These are phyloP conservation scores for Lachnellula suecica DNA, from an alignment of 2,329 filamentous ascomycete genomes.

Conservation along the genomic window DNA sequence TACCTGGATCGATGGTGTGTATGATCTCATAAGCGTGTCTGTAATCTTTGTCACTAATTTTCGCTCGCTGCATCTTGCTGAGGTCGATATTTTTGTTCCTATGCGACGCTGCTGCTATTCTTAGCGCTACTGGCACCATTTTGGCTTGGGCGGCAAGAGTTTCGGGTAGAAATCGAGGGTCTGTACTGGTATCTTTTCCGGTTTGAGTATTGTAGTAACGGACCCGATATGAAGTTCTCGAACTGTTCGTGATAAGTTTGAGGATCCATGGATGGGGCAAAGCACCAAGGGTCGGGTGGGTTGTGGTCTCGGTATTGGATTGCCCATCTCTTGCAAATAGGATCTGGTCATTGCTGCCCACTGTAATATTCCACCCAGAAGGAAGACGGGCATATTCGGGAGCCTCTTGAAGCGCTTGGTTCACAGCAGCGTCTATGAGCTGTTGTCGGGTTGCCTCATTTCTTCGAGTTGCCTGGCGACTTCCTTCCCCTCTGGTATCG, in stretches of 20 bases:
- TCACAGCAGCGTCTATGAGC: too few species aligned
- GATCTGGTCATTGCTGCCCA: slow-evolving; percentile 5
- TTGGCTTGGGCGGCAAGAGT: background rate
- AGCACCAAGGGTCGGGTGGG: slow-evolving; percentile 17
- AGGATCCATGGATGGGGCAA: slow-evolving; percentile 20
- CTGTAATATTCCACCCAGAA: slow-evolving; percentile 7
- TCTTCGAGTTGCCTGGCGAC: too few species aligned
- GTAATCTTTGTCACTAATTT: slow-evolving; percentile 10
- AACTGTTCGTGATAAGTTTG: background rate
- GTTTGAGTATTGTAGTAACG: slow-evolving; percentile 17
- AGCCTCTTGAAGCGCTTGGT: slow-evolving; percentile 1
- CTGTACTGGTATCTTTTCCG: background rate
- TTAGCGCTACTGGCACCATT: background rate
- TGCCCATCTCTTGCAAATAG: slow-evolving; percentile 6
- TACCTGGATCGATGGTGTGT: slow-evolving; percentile 23
- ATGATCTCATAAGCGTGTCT: slow-evolving; percentile 23
- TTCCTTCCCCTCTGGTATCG: too few species aligned
- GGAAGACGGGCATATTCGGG: slow-evolving; percentile 16
- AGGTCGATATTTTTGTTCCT: slow-evolving; percentile 5
- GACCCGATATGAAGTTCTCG: background rate
- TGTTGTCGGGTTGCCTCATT: too few species aligned
- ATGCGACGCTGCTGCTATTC: slow-evolving; percentile 1
- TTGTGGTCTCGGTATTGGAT: background rate
- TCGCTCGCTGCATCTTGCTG: background rate
- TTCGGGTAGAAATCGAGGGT: slow-evolving; percentile 8